These are phyloP conservation scores for Chrysosphaeria jannelii DNA, from an alignment of 2,329 filamentous ascomycete genomes.

Conservation along the genomic window DNA sequence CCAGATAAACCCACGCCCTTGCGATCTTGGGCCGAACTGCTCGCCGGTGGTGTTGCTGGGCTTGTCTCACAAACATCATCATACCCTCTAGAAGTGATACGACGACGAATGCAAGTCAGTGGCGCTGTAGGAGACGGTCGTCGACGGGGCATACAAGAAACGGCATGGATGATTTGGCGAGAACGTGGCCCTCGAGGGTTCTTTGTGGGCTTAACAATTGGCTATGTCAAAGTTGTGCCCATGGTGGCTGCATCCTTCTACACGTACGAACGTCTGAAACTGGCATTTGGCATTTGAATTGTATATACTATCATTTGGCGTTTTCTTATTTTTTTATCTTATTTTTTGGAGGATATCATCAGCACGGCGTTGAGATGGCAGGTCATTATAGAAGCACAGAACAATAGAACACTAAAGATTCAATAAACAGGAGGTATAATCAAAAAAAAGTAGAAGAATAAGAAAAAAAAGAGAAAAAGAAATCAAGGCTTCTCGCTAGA, in stretches of 20 bases:
- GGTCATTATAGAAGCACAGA: neutral
- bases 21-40: slow-evolving; percentile 62
- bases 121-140: slow-evolving; percentile 80
- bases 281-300: slow-evolving; percentile 25
- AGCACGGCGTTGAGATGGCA: no score
- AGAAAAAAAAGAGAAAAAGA: neutral
- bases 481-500: no score
- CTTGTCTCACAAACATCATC: slow-evolving; percentile 73
- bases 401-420: neutral
- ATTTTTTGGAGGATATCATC: neutral
- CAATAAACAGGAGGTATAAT: neutral
- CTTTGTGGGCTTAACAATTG: slow-evolving; percentile 78
- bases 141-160: slow-evolving; percentile 49
- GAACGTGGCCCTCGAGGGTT: slow-evolving; percentile 59
- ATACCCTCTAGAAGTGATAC: slow-evolving; percentile 79
- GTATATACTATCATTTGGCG: neutral
- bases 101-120: slow-evolving; percentile 84
- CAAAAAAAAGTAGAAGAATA: slow-evolving; percentile 1
- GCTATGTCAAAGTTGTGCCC: slow-evolving; percentile 80
- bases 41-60: slow-evolving; percentile 59
- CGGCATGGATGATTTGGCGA: slow-evolving; percentile 38
- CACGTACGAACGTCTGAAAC: slow-evolving; percentile 33
- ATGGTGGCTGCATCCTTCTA: slow-evolving; percentile 48
- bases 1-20: slow-evolving; percentile 38
- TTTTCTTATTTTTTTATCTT: neutral